Base-by-base conservation (phyloP, 2,329 filamentous ascomycete genomes). In the Xylariales sp. region DNA sequence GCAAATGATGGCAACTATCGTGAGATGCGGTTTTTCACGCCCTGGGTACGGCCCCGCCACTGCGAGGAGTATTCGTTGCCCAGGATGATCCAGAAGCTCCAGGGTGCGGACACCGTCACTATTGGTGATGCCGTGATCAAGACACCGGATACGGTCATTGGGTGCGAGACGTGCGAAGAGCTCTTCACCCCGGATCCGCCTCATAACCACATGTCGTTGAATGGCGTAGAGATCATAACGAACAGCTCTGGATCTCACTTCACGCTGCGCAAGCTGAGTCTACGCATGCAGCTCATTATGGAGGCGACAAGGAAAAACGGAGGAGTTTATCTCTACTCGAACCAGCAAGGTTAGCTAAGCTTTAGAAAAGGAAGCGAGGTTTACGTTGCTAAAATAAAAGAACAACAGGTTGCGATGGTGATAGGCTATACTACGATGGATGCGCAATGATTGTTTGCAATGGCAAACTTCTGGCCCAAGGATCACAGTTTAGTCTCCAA, bases 231-330 rank as follows among this genome's bases (percentile, higher is more conserved):
- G 52, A 80, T 88, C 38, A 74, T 86, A 45, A 78, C 78, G 7
- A 91, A 91, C 57, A 78, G 72, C 4, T 80, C 72, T 37, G 85
- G 80, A 6, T 79, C 71, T 11, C 86, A 91, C 55, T 78, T 80
- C 51, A 49, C 48, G 14, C 42, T 65, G 8, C 69, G 76, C 11
- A 89, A 89, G 55, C 70, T 88, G 2, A 67, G 85, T 46, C 73
- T 65, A 0, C 69, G 81, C 12, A 63, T 88, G 19, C 66, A 75
- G 17, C 63, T 88, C 12, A 87, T 88, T 42, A 65, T 65, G 12
- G 78, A 87, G 49, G 81, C 81, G 3, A 86, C 82, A 0, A 52
- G 62, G 5, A 67, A 66, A 48, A 54, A 47, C 19, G 64, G 65
- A 10, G 48, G 43, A 27, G 63, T 68, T 11, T 68, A 69, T 31